Conservation (phyloP, 2,329 filamentous ascomycete species). For the Lecanosticta acicola region DNA sequence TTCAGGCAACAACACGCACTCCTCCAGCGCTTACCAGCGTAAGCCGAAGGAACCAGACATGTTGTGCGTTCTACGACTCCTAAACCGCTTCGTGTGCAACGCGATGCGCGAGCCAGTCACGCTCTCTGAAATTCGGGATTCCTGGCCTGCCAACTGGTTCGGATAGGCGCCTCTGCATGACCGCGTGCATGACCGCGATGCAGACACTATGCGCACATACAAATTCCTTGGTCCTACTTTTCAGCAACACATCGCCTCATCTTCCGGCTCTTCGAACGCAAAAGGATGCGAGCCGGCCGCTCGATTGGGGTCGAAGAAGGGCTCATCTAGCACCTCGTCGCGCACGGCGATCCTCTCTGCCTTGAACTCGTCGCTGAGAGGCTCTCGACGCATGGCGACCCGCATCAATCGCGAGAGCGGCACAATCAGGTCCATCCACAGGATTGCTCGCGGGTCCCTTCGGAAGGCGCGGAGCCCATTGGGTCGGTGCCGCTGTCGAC, state of each 20-base stretch:
- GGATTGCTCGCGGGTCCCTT: slow-evolving; percentile 4
- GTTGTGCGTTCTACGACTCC: no score
- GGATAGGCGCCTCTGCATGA: no score
- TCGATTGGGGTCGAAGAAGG: slow-evolving; percentile 11
- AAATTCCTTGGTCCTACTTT: neutral
- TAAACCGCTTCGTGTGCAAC: no score
- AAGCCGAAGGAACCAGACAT: no score
- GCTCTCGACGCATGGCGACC: slow-evolving; percentile 5
- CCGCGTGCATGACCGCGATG: no score
- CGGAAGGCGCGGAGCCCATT: slow-evolving; percentile 8
- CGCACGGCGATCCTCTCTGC: slow-evolving; percentile 11
- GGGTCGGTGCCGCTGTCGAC: slow-evolving; percentile 9
- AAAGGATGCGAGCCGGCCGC: slow-evolving; percentile 7
- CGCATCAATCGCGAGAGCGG: slow-evolving; percentile 11
- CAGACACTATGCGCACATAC: no score
- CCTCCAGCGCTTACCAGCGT: no score
- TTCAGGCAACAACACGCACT: no score
- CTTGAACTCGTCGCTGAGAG: neutral
- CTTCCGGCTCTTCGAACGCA: slow-evolving; percentile 2
- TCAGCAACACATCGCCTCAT: slow-evolving; percentile 6
- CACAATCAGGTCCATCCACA: slow-evolving; percentile 11
- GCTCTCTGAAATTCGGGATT: no score
- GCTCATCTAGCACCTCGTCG: slow-evolving; percentile 9
- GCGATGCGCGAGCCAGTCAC: no score
- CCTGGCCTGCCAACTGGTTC: no score